A percentile compares a stretch with the other conserved stretches of the same genome.
phyloP scores from a whole-genome alignment of 2,329 filamentous ascomycete genomes.

The Rosellinia necatrix region DNA sequence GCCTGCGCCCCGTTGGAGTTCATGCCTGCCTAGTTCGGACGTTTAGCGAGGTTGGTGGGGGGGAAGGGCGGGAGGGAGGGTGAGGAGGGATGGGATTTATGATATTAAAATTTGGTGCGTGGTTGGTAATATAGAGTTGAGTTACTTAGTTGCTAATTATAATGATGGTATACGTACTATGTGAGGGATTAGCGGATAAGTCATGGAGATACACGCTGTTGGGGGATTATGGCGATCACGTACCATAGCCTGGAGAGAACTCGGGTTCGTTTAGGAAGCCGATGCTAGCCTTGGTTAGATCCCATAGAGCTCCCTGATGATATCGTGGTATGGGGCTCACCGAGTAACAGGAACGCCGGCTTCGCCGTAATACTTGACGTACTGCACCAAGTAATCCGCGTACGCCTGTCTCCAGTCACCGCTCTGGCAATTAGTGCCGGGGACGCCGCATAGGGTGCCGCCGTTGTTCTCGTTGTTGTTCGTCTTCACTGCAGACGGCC shows the following conservation, averaged over 20 bases:
- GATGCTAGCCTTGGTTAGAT: conserved; percentile 26
- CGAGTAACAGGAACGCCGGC: conserved; percentile 40
- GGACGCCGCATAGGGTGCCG: conserved; percentile 45
- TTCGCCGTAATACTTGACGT: conserved; percentile 45
- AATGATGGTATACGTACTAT: conserved; percentile 8
- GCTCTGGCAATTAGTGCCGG: conserved; percentile 33
- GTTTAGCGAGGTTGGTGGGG: too few relatives aligned
- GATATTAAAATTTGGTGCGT: too few relatives aligned
- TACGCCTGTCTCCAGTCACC: conserved; percentile 49
- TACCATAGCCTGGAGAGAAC: conserved; percentile 34
- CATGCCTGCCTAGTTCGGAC: conserved; percentile 27
- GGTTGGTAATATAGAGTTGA: too few relatives aligned
- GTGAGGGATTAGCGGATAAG: neutral
- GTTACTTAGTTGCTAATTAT: too few relatives aligned
- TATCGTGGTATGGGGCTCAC: too few relatives aligned
- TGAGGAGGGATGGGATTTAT: too few relatives aligned
- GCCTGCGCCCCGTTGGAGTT: conserved; percentile 36
- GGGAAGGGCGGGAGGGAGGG: too few relatives aligned
- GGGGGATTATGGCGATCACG: neutral
- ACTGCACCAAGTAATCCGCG: conserved; percentile 50
- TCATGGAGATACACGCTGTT: neutral
- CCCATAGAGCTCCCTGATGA: too few relatives aligned
- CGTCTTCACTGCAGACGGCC: conserved; percentile 43
- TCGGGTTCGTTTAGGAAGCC: conserved; percentile 38
- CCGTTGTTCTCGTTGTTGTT: conserved; percentile 44